Evolutionary conservation across 176 grass and related monocot genomes (phyloP), one percentile per base, ranked within the genome.

Genomic region (Tillandsia fasciculata): DNA sequence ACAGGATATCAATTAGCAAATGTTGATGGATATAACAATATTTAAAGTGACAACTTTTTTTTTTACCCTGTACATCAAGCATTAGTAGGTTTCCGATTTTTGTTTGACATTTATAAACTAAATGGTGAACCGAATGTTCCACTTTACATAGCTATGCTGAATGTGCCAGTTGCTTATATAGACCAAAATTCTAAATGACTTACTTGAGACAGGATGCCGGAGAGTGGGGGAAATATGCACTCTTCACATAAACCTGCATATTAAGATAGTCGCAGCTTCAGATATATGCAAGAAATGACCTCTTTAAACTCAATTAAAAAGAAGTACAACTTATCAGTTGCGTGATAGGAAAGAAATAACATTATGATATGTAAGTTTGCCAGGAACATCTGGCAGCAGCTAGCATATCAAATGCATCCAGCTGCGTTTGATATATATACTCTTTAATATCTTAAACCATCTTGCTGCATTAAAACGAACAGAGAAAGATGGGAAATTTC

Each of bases 171-270:
- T 63, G 11, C n/a, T 23, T 22, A 61, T 8, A 26, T 17, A 54
- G n/a, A 42, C 8, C 29, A 59, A 61, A 51, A 11, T 33, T 50
- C 1, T 63, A 17, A 76, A 49, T 9, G 14, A 67, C 73, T 92
- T 90, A 96, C 93, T 92, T 96, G 77, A 96, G 93, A 81, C 84
- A 96, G 14, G 86, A 85, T 74, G 93, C 85, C 56, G 93, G 86
- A 79, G 93, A 90, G 68, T 92, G 79, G 0, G 83, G 73, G 50
- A 96, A 96, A 81, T 77, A 81, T 2, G 86, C 61, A 72, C 93
- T 96, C 87, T 96, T 92, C 65, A 96, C 86, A 81, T 92, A 96
- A 83, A 80, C 78, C 92, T 96, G 79, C 58, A 65, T 50, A 14
- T 77, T 54, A 72, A 63, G 22, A 61, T 26, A 68, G 13, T 8